These are phyloP conservation scores for Mallotus japonicus DNA, from an alignment of 441 rosid genomes.

Conservation along the genomic window DNA sequence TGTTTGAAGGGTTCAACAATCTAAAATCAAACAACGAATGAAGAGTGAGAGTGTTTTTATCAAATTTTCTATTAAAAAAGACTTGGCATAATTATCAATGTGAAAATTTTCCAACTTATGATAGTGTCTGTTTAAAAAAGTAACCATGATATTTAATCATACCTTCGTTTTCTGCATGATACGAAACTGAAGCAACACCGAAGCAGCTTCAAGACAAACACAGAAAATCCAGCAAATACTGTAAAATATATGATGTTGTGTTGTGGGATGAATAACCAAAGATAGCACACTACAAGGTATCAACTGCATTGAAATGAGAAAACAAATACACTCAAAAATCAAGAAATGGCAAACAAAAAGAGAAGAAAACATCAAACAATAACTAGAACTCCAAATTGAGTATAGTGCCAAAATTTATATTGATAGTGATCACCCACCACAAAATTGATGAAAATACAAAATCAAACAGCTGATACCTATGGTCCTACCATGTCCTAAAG, in stretches of 20 bases:
- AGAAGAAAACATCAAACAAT: neutral
- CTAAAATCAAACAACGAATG: constrained; percentile 36
- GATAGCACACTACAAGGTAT: constrained; percentile 80
- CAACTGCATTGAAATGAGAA: constrained; percentile 48
- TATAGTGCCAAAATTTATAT: neutral
- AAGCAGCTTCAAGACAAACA: constrained; percentile 90
- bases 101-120: neutral
- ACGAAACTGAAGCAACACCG: constrained; percentile 86
- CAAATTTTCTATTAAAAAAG: neutral
- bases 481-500: neutral
- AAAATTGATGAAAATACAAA: neutral
- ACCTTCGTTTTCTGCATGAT: constrained; percentile 99
- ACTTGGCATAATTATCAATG: neutral
- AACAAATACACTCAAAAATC: neutral
- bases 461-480: too few species aligned
- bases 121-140: too few species aligned
- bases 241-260: constrained; percentile 67
- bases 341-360: neutral
- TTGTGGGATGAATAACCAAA: constrained; percentile 74
- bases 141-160: too few species aligned
- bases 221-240: constrained; percentile 88
- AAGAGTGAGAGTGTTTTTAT: neutral
- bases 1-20: constrained; percentile 98
- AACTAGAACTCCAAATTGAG: neutral
- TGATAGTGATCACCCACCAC: neutral